Conservation (phyloP, 179 eudicot species). For the Corrigiola litoralis region DNA sequence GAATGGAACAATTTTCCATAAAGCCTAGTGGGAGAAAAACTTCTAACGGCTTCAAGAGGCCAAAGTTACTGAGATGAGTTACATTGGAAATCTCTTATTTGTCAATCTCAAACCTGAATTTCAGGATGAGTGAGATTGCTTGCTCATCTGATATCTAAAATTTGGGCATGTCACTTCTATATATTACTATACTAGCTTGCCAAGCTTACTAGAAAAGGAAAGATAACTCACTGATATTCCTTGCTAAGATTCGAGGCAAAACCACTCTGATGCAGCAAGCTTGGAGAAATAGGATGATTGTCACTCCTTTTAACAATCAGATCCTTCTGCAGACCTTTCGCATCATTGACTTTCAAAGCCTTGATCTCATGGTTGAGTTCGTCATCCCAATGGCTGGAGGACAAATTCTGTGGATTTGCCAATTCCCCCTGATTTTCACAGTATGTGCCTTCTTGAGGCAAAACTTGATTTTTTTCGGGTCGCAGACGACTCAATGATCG, state of each 20-base stretch:
- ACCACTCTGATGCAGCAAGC: conserved; percentile 75
- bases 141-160: not conserved
- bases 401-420: conserved; percentile 31
- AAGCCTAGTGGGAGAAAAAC: not conserved
- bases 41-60: not conserved
- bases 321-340: conserved; percentile 46
- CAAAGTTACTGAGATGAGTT: too few species aligned
- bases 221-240: conserved; percentile 59
- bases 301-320: conserved; percentile 40
- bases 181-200: too few species aligned
- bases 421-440: conserved; percentile 38
- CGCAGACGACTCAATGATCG: conserved; percentile 59
- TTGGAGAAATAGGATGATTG: conserved; percentile 71
- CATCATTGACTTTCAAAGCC: conserved; percentile 54
- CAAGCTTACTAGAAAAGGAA: too few species aligned
- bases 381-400: conserved; percentile 76
- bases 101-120: not conserved
- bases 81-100: not conserved
- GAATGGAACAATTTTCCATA: not conserved
- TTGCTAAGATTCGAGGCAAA: conserved; percentile 48
- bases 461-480: conserved; percentile 88
- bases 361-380: conserved; percentile 64
- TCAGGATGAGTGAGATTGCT: not conserved
- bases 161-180: not conserved
- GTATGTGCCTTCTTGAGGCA: conserved; percentile 68